Base-by-base conservation (phyloP, 805 yeast genomes). In the Blastobotrys chiropterorum region DNA sequence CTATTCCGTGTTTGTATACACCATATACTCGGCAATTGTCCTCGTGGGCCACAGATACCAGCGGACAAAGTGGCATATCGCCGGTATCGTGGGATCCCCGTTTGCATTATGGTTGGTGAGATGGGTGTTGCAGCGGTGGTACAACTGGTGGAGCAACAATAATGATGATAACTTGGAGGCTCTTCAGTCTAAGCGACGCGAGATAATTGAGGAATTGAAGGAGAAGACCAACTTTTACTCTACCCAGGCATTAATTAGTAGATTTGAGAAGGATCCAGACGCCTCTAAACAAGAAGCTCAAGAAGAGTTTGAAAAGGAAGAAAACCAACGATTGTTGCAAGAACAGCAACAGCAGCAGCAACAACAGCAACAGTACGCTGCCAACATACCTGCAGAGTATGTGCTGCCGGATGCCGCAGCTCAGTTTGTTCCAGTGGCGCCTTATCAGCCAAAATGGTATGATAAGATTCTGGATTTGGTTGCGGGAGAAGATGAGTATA, bases 141-240 rank as follows among this genome's bases (percentile, higher is more conserved):
- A 57, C 46, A 52, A 49, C 41, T 62, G 62, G 53, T 59, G 59
- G 46, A 56, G 57, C 22, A 41, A 44, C 34, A 56, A 59, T 19
- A 55, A 63, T 22, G 63, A 65, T 15, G 57, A 55, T 31, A 44
- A 52, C 21, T 58, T 77, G 45, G 66, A 67, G 50, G 50, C 54
- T 11, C 65, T 82, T 49, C 67, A 70, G 51, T 71, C 70, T 20
- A 65, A 72, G 46, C 88, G 83, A 54, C 69, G 71, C 51, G 67
- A 67, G 21, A 81, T 82, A 62, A 74, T 86, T 47, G 85, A 83
- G 19, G 86, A 82, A 55, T 71, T 86, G 67, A 86, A 86, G 67
- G 72, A 77, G 52, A 75, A 80, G 61, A 86, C 96, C 14, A 85
- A 86, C 57, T 92, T 81, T 66, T 78, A 85, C 60, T 76, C 83